A percentile compares a stretch with the other conserved stretches of the same genome.
phyloP scores from a whole-genome alignment of 2,329 filamentous ascomycete genomes.

The Scorias spongiosa region DNA sequence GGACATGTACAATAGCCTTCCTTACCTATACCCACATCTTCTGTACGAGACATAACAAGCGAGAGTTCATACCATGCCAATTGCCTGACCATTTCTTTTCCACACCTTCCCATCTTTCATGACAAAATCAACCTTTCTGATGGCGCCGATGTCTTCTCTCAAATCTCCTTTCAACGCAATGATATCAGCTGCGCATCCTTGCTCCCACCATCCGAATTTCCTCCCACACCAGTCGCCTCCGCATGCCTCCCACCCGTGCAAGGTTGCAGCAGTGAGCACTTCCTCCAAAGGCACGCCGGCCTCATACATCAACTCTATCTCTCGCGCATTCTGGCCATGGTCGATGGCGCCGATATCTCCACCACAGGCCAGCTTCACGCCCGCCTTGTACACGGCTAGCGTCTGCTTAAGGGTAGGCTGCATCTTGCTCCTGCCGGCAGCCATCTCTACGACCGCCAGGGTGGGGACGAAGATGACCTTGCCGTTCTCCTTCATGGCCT shows the following conservation, averaged over 20 bases:
- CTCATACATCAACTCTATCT: constrained; percentile 39
- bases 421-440: constrained; percentile 10
- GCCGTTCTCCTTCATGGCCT: constrained; percentile 29
- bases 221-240: constrained; percentile 37
- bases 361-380: constrained; percentile 36
- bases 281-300: constrained; percentile 37
- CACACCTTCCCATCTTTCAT: constrained; percentile 43
- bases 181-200: constrained; percentile 36
- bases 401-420: constrained; percentile 21
- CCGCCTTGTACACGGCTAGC: constrained; percentile 31
- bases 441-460: constrained; percentile 30
- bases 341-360: constrained; percentile 40
- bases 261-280: constrained; percentile 34
- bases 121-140: constrained; percentile 38
- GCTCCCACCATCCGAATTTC: constrained; percentile 37
- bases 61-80: constrained; percentile 9
- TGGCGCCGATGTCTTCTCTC: constrained; percentile 23
- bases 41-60: no score
- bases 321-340: constrained; percentile 38
- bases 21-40: no score
- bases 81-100: constrained; percentile 22
- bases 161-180: constrained; percentile 34
- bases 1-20: no score
- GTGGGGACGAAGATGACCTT: constrained; percentile 38
- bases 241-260: constrained; percentile 42